Base-by-base conservation (phyloP, 805 yeast genomes). In the Candida ficus region DNA sequence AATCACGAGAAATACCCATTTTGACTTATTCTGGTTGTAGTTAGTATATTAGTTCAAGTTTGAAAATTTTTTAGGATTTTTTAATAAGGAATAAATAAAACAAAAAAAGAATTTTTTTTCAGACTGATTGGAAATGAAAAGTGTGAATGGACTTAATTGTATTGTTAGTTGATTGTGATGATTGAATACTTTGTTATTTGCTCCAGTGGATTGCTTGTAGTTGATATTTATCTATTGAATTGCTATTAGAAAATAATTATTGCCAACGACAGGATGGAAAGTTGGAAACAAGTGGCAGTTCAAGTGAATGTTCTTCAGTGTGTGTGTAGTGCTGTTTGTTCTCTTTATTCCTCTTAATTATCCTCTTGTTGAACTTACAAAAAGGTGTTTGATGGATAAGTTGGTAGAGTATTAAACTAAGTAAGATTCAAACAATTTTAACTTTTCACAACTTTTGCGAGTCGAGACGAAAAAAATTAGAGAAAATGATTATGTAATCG, bases 1-100 rank as follows among this genome's bases (percentile, higher is more conserved):
- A 91, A 82, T 93, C 98, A 82, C 99, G 91, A 76, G 98, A 89
- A 85, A 91, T 91, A 90, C 99, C 98, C 99, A 91, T 91, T 73
- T 72, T 84, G 67, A 54, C 42, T 45, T 42, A 48, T 39, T 39
- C 33, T 30, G 17, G 4, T 8, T n/a, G 10, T 7, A 11, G 38
- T 35, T 37, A 37, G 39, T 37, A 29, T 30, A 17, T 23, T 20
- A 3, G 22, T 14, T 35, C 33, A 19, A 17, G 28, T 3, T 20
- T 5, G 20, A 29, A 28, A 16, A 29, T 14, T 17, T 30, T 30
- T 30, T 22, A 6, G 13, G 22, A 11, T 11, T 18, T 6, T 31
- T 8, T 18, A 9, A 28, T n/a, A n/a, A 28, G 33, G 25, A 29
- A 35, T 26, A 19, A 27, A 27, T 25, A 19, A 6, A 23, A 14